Evolutionary conservation across 345 rosid genomes (phyloP).

Genomic region (Lepidium sativum): DNA sequence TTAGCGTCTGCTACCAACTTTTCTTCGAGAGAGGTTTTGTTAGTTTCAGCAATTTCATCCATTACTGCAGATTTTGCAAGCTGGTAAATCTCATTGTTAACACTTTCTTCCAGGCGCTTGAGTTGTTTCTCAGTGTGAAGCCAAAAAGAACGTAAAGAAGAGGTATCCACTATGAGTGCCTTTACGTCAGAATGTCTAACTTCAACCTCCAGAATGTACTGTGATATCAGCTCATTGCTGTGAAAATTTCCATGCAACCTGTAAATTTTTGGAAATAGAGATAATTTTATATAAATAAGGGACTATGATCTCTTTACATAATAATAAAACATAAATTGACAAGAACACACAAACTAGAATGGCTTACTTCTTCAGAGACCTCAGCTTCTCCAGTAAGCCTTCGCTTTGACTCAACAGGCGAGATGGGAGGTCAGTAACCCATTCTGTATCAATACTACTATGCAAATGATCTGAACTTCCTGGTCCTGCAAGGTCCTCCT

Average conservation of each 20-base stretch:
- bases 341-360: constrained; percentile 8
- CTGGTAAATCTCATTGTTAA: constrained; percentile 59
- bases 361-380: constrained; percentile 61
- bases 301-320: not conserved
- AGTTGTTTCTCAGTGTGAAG: constrained; percentile 67
- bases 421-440: constrained; percentile 34
- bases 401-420: constrained; percentile 49
- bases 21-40: constrained; percentile 22
- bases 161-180: constrained; percentile 46
- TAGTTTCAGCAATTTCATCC: constrained; percentile 39
- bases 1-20: constrained; percentile 21
- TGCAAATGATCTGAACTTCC: constrained; percentile 15
- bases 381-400: constrained; percentile 61
- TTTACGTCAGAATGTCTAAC: constrained; percentile 75
- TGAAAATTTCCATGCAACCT: constrained; percentile 49
- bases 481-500: constrained; percentile 20
- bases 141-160: constrained; percentile 74
- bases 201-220: constrained; percentile 61
- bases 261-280: constrained; percentile 16
- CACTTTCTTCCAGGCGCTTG: constrained; percentile 51
- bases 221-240: constrained; percentile 44
- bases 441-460: constrained; percentile 24
- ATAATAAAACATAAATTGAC: not conserved
- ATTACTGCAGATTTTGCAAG: constrained; percentile 53
- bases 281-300: not conserved